Evolutionary conservation across 768 basidiomycete genomes (phyloP).

Genomic region (Leccinum barrowsii): DNA sequence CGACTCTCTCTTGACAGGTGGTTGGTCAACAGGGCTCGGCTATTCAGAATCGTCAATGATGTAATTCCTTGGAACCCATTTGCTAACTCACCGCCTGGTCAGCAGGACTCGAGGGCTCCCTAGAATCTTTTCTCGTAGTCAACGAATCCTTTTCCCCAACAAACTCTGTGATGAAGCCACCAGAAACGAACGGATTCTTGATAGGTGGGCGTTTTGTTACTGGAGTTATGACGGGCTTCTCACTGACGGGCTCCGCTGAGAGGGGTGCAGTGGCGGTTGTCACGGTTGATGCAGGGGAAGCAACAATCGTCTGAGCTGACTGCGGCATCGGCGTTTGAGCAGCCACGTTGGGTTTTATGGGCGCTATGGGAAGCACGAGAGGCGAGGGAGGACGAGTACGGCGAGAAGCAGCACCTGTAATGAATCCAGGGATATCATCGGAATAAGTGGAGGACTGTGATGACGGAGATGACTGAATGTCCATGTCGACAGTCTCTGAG

Average conservation of each 20-base stretch:
- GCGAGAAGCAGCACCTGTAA: slow-evolving; percentile 29
- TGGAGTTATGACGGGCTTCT: slow-evolving; percentile 9
- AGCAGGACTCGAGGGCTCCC: slow-evolving; percentile 13
- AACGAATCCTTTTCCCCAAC: slow-evolving; percentile 27
- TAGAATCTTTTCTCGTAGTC: slow-evolving; percentile 19
- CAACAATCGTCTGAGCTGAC: slow-evolving; percentile 13
- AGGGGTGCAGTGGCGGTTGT: slow-evolving; percentile 8
- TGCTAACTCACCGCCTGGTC: slow-evolving; percentile 14
- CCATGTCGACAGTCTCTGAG: slow-evolving; percentile 34
- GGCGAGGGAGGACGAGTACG: slow-evolving; percentile 24
- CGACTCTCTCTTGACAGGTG: slow-evolving; percentile 21
- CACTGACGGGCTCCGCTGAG: slow-evolving; percentile 3
- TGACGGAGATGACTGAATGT: slow-evolving; percentile 33
- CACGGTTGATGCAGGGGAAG: slow-evolving; percentile 19
- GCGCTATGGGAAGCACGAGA: slow-evolving; percentile 21
- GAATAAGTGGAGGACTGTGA: slow-evolving; percentile 19
- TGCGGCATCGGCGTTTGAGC: slow-evolving; percentile 14
- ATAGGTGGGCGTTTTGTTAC: slow-evolving; percentile 19
- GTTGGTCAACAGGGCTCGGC: slow-evolving; percentile 15
- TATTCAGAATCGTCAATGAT: slow-evolving; percentile 6
- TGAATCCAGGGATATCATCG: slow-evolving; percentile 33
- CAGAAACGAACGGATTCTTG: slow-evolving; percentile 48
- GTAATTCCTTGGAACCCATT: neutral
- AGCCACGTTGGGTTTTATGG: slow-evolving; percentile 5
- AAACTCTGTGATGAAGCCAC: slow-evolving; percentile 48